Conservation (phyloP, 1,139 yeast genomes). For the Yamadazyma sp. region DNA sequence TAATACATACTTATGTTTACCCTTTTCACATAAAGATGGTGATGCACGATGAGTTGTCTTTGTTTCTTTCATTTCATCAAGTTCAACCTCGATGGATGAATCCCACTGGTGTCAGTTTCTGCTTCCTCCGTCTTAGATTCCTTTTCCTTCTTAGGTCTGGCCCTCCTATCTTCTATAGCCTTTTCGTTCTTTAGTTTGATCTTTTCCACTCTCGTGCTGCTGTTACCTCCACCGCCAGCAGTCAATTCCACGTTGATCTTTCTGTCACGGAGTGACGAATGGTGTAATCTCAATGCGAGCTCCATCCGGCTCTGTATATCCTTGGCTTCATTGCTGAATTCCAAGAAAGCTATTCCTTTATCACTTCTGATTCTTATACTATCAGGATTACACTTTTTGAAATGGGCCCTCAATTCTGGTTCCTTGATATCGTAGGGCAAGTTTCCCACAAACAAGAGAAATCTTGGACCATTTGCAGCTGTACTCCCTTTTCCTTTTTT, state of each 20-base stretch:
- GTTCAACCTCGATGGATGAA: slow-evolving; percentile 58
- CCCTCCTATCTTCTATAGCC: slow-evolving; percentile 62
- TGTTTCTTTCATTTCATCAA: slow-evolving; percentile 5
- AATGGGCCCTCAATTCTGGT: slow-evolving; percentile 68
- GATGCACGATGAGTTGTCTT: not conserved
- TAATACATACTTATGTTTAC: slow-evolving; percentile 4
- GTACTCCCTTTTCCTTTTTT: slow-evolving; percentile 61
- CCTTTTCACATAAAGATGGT: too few relatives aligned
- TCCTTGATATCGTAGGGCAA: slow-evolving; percentile 72
- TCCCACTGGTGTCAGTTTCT: slow-evolving; percentile 17
- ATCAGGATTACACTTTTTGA: slow-evolving; percentile 72
- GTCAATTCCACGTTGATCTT: slow-evolving; percentile 93
- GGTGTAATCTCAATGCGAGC: slow-evolving; percentile 80
- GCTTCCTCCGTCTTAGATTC: slow-evolving; percentile 20
- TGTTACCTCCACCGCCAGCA: slow-evolving; percentile 98
- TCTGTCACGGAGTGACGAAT: slow-evolving; percentile 62
- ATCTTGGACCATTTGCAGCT: slow-evolving; percentile 56
- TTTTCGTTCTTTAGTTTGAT: slow-evolving; percentile 77
- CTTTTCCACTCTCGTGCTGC: slow-evolving; percentile 66
- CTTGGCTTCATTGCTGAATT: slow-evolving; percentile 62
- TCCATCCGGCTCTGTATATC: slow-evolving; percentile 81
- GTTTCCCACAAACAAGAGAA: slow-evolving; percentile 88
- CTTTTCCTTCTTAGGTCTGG: slow-evolving; percentile 42
- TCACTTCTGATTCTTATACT: slow-evolving; percentile 74
- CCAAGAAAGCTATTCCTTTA: slow-evolving; percentile 91